Base-by-base conservation (phyloP, 106 monocot genomes). In the Acorus calamus region DNA sequence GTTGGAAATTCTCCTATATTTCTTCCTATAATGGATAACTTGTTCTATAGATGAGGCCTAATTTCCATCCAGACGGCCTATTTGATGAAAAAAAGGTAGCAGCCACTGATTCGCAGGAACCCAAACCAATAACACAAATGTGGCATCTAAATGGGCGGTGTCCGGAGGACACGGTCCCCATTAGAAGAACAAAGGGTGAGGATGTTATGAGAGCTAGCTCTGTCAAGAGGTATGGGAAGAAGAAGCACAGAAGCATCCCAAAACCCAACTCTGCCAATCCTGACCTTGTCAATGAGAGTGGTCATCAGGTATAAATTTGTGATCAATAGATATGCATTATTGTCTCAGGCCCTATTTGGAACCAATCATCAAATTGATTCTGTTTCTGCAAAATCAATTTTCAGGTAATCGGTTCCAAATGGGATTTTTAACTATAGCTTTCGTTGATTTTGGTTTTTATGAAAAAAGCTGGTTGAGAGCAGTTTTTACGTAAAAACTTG, bases 191-290 rank as follows among this genome's bases (percentile, higher is more conserved):
- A 45, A 89, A 56, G 75, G 62, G 58, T 49, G 86, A 86, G 47
- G 94, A 94, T 57, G 42, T 94, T 13, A 70, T 93, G 0, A 80
- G 89, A 63, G 83, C 86, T 9, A 86, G 78, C 64, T 89, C 89
- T 2, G 12, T 76, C n/a, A 83, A 71, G 55, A 78, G 79, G n/a
- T 89, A 76, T 72, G 93, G 93, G 28, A 82, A 56, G 66, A 93
- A 93, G 83, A 88, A 71, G 68, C 73, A 76, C 46, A 78, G 66
- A 49, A 56, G 67, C 50, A 74, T 74, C 10, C 77, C 89, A 3
- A 55, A 64, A 11, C 88, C 89, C 8, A 47, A 61, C 50, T 86
- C 93, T 53, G 78, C 73, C 11, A 77, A 77, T 11, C 74, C 81
- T 72, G 89, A 86, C 49, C 71, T 89, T 48, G 65, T 86, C 70